Base-by-base conservation (phyloP, 2,329 filamentous ascomycete species). In the Leptosphaerulina australis region DNA sequence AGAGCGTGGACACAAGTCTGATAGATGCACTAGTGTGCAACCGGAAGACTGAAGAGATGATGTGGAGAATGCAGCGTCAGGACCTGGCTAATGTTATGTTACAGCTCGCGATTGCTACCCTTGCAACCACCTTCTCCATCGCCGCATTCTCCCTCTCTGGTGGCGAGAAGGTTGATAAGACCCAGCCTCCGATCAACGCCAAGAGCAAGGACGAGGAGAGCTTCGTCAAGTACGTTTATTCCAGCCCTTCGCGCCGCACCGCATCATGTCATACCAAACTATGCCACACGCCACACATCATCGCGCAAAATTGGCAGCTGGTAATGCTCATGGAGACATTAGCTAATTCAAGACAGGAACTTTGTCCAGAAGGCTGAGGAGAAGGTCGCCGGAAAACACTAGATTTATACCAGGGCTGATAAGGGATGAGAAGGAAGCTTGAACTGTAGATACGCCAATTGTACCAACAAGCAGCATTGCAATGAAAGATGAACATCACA, bases 121-220 rank as follows among this genome's bases (percentile, higher is more conserved):
- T 74, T 51, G 62, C 62, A 51, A 60, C 63, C 8, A 66, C 68
- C 25, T 63, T 69, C 54, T 56, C 50, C 52, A 64, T 63, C 52
- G 76, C 77, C 53, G 66, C 50, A 34, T 60, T 72, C 58, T 59
- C 66, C 18, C 60, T 68, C 47, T 50, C 67, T 58, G 68, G 69
- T 58, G 76, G 77, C 62, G 78, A 80, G 68, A 72, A 76, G 61
- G 70, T 76, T 55, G 64, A 62, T 28, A 51, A 65, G 28, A 60
- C 56, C 17, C 51, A 53, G 38, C 84, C 84, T 46, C 81, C 83
- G 31, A 83, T 86, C 74, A 83, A 85, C 68, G 84, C 84, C 44
- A 76, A 77, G 66, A 86, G 81, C 76, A 85, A 85, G 74, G 84
- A 86, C 62, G 84, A 87, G 76, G 84, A 86, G 76, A 80, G 80